Base-by-base conservation (phyloP, 2,329 filamentous ascomycete genomes). In the Zymoseptoria pseudotritici region DNA sequence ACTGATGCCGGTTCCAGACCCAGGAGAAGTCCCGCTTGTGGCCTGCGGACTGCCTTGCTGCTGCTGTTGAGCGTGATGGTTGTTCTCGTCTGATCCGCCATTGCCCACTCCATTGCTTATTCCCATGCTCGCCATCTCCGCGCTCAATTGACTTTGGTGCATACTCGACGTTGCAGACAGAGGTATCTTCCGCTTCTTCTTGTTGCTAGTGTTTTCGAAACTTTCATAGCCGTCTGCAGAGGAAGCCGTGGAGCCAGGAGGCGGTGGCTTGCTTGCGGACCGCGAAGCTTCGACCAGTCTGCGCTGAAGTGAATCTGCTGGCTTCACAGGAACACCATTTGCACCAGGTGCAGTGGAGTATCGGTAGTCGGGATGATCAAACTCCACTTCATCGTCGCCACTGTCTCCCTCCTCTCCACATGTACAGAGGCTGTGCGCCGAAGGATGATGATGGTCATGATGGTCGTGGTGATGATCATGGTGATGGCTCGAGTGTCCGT, bases 141-240 rank as follows among this genome's bases (percentile, higher is more conserved):
- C 80, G 17, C 84, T 85, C 56, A 89, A 74, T 59, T 79, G 77
- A 64, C 80, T 79, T 64, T 85, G 80, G 70, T 85, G 83, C 63
- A 80, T 76, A 58, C 78, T 83, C 13, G 86, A 80, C 68, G 90
- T 89, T 19, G 90, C 89, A 9, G 90, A 91, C 0, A 91, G 91
- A 0, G 94, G 94, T 46, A 99, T 97, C 77, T 99, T 99, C 67
- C 94, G 85, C 76, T 99, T 97, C 80, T 97, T 99, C 77, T 99
- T 99, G 73, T 99, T 99, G 74, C 96, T 97, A 42, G 91, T 96
- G 70, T 97, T 97, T 75, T 99, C 94, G 69, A 97, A 96, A 6
- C 91, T 94, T 74, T 99, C 94, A 73, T 97, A 97, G 13, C 92
- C 91, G 73, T 97, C 93, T 10, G 84, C 82, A 22, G 87, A 86